Base-by-base conservation (phyloP, 2,329 filamentous ascomycete genomes). In the Epichloe coenophiala region DNA sequence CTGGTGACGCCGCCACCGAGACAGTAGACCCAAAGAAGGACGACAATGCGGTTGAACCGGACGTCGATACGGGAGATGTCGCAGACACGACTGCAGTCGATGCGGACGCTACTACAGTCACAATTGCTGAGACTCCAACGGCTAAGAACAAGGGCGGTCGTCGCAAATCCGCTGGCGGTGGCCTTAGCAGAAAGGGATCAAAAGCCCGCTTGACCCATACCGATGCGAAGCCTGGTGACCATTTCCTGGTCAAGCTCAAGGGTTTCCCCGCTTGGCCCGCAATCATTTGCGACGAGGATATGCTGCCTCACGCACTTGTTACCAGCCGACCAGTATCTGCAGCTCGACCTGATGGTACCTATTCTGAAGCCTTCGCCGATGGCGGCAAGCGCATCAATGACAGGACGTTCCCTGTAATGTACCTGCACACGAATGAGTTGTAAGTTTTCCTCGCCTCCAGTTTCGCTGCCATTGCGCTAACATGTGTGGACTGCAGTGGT, bases 401-500 rank as follows among this genome's bases (percentile, higher is more conserved):
- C 67, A 80, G 91, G 56, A 89, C 86, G 33, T 97, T 89, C 65
- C 88, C 91, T 5, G 83, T 97, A 62, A 96, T 97, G 91, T 97
- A 95, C 65, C 72, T 97, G 47, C 76, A 81, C 56, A 95, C 90
- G 38, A 96, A 97, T 62, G 91, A 97, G 75, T 97, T 98, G 93
- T 98, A 72, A 80, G 91, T 38, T 17, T 38, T 7, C n/a, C 35
- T 33, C 5, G 9, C 37, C 17, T 11, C 17, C 6, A 37, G 9
- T 3, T 35, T 27, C 6, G 27, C 7, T 27, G 31, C 33, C 13
- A n/a, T 42, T 12, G 35, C 12, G 40, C 46, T 40, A 15, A 44
- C 5, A 21, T 13, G 3, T 21, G 13, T 41, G 23, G 40, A 42
- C 23, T 23, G 52, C 59, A 98, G 93, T 69, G 86, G 87, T 38